Conservation (phyloP, 2,329 filamentous ascomycete genomes). For the Calonectria hawksworthii region DNA sequence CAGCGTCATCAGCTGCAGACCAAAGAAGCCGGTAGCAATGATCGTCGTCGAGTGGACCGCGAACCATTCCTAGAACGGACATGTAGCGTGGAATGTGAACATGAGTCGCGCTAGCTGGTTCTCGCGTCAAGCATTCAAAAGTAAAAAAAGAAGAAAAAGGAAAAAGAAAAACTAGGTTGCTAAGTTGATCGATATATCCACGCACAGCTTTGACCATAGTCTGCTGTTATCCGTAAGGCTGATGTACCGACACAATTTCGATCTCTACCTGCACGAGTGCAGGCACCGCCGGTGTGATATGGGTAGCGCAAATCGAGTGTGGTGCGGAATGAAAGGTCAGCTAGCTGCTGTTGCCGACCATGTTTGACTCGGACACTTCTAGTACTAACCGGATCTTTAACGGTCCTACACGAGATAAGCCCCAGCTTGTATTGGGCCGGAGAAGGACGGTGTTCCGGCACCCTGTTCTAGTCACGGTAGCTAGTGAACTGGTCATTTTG, state of each 20-base stretch:
- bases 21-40: background rate
- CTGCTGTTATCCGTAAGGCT: background rate
- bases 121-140: background rate
- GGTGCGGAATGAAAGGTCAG: background rate
- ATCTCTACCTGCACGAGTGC: background rate
- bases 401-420: background rate
- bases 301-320: background rate
- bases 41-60: constrained; percentile 18
- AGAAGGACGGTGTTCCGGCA: background rate
- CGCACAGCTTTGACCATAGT: background rate
- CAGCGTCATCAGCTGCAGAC: background rate
- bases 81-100: constrained; percentile 31
- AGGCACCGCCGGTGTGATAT: too few relatives aligned
- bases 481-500: background rate
- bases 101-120: background rate
- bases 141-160: background rate
- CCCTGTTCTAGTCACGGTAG: background rate
- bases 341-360: background rate
- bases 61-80: constrained; percentile 20
- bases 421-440: background rate
- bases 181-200: background rate
- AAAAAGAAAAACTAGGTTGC: background rate
- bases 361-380: constrained; percentile 37
- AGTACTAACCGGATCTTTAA: constrained; percentile 12
- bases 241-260: background rate